phyloP scores from a whole-genome alignment of 2,329 filamentous ascomycete genomes.

The Dothidotthia symphoricarpi region DNA sequence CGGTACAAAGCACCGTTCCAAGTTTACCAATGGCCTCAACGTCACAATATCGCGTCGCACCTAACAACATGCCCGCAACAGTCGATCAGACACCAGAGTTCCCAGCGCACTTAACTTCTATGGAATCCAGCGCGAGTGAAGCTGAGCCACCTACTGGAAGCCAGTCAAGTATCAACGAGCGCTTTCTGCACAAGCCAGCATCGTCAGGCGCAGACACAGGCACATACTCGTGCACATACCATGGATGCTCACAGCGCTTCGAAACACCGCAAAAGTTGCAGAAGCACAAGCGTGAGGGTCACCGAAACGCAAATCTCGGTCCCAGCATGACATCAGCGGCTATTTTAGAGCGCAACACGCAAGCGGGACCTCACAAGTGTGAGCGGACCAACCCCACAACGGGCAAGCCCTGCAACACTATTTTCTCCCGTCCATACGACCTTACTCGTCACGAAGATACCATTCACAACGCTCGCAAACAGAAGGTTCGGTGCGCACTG shows the following conservation, averaged over 20 bases:
- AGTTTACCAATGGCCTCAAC: conserved; percentile 33
- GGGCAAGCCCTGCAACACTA: conserved; percentile 87
- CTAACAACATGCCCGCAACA: conserved; percentile 29
- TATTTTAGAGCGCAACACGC: conserved; percentile 68
- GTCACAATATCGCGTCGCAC: conserved; percentile 36
- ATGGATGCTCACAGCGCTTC: conserved; percentile 84
- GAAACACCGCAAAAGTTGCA: conserved; percentile 83
- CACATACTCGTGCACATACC: conserved; percentile 95
- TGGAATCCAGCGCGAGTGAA: conserved; percentile 62
- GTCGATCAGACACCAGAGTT: conserved; percentile 55
- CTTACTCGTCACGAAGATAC: conserved; percentile 95
- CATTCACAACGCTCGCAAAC: conserved; percentile 91
- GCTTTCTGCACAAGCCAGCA: conserved; percentile 53
- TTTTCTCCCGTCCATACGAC: conserved; percentile 95
- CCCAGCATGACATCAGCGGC: conserved; percentile 54
- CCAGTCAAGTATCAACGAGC: conserved; percentile 37
- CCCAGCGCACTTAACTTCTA: conserved; percentile 58
- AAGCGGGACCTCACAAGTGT: conserved; percentile 90
- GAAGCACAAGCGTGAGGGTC: conserved; percentile 92
- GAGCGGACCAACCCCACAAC: conserved; percentile 92
- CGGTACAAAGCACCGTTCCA: conserved; percentile 36
- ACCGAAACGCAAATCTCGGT: conserved; percentile 56
- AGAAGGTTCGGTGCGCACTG: conserved; percentile 88
- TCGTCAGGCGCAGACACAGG: conserved; percentile 72
- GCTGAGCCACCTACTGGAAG: conserved; percentile 45